Base-by-base conservation (phyloP, 169 alveolate genomes). In the Plasmodium gonderi region DNA sequence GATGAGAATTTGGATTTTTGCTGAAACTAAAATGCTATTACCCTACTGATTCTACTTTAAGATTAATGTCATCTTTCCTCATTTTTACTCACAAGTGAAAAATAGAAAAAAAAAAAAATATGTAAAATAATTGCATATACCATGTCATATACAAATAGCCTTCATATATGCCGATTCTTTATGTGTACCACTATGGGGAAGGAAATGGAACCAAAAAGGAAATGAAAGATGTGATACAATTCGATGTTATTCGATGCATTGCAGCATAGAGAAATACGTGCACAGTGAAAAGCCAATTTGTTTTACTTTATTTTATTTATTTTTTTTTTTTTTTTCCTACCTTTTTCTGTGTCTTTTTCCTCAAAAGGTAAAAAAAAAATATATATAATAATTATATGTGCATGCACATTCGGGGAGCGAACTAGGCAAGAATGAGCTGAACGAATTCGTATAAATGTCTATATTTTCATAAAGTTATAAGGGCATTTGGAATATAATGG, bases 11-110 rank as follows among this genome's bases (percentile, higher is more conserved):
- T 9, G 47, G 14, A 9, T 26, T 38, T 17, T 38, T 60, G 26
- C 23, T 11, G 20, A n/a, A 4, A 20, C 3, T 36, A 4, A 60
- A 80, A 65, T 47, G 17, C 12, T 11, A 72, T 82, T 82, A 82
- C 92, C 83, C 83, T 33, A 82, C n/a, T 31, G 92, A 47, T 47
- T 82, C 76, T 44, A 82, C 49, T 82, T 69, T 44, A 47, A 82
- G 68, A 40, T 69, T 31, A 49, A 26, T 23, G 26, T 82, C 77
- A 17, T 69, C 64, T 36, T 72, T 82, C 44, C 64, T 72, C 92
- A 82, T 68, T 69, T 49, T 82, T 45, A 79, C 31, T 31, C 40
- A 51, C 67, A 29, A 47, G 12, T 17, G 29, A 33, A 40, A 20
- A 40, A 68, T 29, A n/a, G n/a, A n/a, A n/a, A 60, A 60, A 60